Base-by-base conservation (phyloP, 805 yeast species). In the Starmerella gropengiesseri region DNA sequence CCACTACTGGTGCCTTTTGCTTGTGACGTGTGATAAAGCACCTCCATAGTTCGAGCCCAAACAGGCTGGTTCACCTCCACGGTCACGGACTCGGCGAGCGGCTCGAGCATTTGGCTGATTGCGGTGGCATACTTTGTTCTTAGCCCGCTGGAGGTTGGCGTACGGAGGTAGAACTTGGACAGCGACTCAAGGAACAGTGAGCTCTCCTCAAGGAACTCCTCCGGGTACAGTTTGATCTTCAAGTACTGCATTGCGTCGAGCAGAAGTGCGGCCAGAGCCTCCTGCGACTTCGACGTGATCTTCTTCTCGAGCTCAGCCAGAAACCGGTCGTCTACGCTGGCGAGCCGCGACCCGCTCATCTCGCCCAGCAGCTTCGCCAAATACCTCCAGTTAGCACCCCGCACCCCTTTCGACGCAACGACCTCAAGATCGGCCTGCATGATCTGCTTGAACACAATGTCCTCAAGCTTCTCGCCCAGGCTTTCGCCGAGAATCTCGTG, bases 31-130 rank as follows among this genome's bases (percentile, higher is more conserved):
- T 28, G 60, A 58, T 73, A 77, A 12, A 89, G 74, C 16, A 68
- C 63, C 18, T 72, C 71, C 41, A 85, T 73, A 0, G 95, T 91
- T 31, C 77, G 82, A 0, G 79, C 77, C 99, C 98, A 91, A 1
- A 81, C 76, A 3, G 98, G 98, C 59, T 89, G 94, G 55, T 91
- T 89, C 0, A 85, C 87, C 58, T 91, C 99, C 0, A 95, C 97
- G 0, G 95, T 84, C 25, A 87, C 68, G 1, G 77, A 69, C 7
- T 84, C 89, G 0, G 96, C 93, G 19, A 91, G 60, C 0, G 96
- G 93, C 31, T 85, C 63, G 2, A 91, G 62, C 20, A 91, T 69
- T 41, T 75, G 78, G 43, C 80, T 71, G 30, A 87, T 67, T 1
- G 85, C 94, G 50, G 85, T 94, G 36, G 91, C 81, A 57, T 89